Conservation (phyloP, 2,329 filamentous ascomycete genomes). For the Septoria linicola region DNA sequence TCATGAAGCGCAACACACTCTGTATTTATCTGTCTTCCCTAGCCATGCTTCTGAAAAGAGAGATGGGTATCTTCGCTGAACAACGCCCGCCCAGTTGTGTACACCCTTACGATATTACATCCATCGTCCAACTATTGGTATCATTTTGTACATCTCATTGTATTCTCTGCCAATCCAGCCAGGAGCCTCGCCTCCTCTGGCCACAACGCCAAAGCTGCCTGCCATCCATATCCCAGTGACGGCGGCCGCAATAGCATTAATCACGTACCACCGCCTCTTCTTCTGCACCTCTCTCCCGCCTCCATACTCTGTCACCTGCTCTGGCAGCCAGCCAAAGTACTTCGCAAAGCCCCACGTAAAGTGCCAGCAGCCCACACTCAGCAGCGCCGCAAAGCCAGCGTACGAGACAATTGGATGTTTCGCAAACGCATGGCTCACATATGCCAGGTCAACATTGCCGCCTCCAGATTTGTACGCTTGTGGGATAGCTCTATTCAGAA, state of each 20-base stretch:
- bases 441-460: conserved; percentile 80
- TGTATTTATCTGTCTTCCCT: too few relatives aligned
- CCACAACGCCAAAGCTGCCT: conserved; percentile 76
- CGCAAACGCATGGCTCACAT: conserved; percentile 81
- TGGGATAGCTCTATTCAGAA: conserved; percentile 74
- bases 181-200: conserved; percentile 63
- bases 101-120: conserved; percentile 35
- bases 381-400: conserved; percentile 65
- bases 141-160: conserved; percentile 66
- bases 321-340: conserved; percentile 69
- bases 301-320: conserved; percentile 51
- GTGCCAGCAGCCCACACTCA: conserved; percentile 70
- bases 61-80: conserved; percentile 15
- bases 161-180: conserved; percentile 82
- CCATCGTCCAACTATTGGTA: conserved; percentile 58
- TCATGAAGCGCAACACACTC: too few relatives aligned
- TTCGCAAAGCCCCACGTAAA: conserved; percentile 82
- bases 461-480: conserved; percentile 71
- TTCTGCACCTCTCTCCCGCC: conserved; percentile 53
- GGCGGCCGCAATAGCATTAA: conserved; percentile 64
- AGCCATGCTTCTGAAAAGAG: neutral
- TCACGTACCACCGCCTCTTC: conserved; percentile 66
- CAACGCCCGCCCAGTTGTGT: conserved; percentile 11
- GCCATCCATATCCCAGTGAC: conserved; percentile 73
- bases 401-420: conserved; percentile 66